Base-by-base conservation (phyloP, 306 rosid genomes). In the Leucaena leucocephala region DNA sequence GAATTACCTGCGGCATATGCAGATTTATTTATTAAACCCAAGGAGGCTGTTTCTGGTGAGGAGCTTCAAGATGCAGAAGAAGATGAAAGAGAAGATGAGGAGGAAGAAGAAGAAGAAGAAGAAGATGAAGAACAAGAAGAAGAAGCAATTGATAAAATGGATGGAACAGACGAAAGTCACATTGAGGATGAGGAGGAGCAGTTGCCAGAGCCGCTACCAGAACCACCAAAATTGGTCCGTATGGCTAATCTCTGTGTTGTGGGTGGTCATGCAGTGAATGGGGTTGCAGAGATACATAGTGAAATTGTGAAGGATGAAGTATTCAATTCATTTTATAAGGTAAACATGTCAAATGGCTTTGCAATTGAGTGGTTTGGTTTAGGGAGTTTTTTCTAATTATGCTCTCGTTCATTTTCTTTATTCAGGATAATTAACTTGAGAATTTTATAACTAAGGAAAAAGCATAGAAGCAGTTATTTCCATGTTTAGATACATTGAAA, bases 271-370 rank as follows among this genome's bases (percentile, higher is more conserved):
- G 96, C 96, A 64, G 99, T 95, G 76, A 95, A 95, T 71, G 99
- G 99, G 73, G 99, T 95, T 81, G 99, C 99, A 17, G 98, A 88
- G 91, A 95, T 95, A 84, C 99, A 95, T 70, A 95, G 96, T 83
- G 90, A 95, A 87, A 95, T 95, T 80, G 99, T 95, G 57, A 93
- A 91, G 87, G 94, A 93, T 22, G 98, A 91, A 73, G 98, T 95
- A 72, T 95, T 95, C 81, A 95, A 91, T 84, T 77, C 97, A 64
- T 95, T 95, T 85, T 95, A 81, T 84, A 77, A 90, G 97, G 99
- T 89, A 82, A 77, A 69, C 52, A 45, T 76, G 77, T 86, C 50
- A 7, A 22, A 66, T 71, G 72, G 49, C 45, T 17, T 58, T 80
- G 68, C 62, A 69, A 67, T 21, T 27, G 21, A 42, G 40, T 82